These are phyloP conservation scores for Juglanconis sp. DNA, from an alignment of 2,329 filamentous ascomycete genomes.

Conservation along the genomic window DNA sequence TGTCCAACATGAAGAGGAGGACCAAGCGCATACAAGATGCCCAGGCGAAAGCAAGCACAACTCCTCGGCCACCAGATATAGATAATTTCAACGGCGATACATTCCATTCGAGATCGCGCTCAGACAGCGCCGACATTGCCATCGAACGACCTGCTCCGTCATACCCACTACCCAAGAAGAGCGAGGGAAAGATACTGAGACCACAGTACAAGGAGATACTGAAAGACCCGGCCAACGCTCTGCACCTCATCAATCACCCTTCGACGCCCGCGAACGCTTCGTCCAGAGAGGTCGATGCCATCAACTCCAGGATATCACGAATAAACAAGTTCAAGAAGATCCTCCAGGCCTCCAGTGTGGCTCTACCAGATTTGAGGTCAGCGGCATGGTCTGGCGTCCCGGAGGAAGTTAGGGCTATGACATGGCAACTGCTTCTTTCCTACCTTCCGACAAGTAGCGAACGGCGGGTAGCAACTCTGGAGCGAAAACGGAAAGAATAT, in stretches of 20 bases:
- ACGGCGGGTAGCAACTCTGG: slow-evolving; percentile 80
- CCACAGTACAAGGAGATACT: slow-evolving; percentile 98
- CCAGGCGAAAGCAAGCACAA: slow-evolving; percentile 31
- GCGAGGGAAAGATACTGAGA: slow-evolving; percentile 89
- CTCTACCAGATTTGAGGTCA: slow-evolving; percentile 76
- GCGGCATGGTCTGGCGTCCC: slow-evolving; percentile 93
- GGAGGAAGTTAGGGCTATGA: slow-evolving; percentile 93
- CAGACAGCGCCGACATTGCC: slow-evolving; percentile 90
- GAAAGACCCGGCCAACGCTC: slow-evolving; percentile 81
- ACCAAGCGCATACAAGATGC: slow-evolving; percentile 49
- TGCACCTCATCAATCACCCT: slow-evolving; percentile 91
- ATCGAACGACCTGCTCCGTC: slow-evolving; percentile 79
- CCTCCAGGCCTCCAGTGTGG: slow-evolving; percentile 86
- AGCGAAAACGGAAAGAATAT: slow-evolving; percentile 95
- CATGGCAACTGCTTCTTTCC: slow-evolving; percentile 94
- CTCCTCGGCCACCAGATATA: slow-evolving; percentile 17
- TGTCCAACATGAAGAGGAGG: slow-evolving; percentile 85
- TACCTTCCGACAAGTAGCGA: slow-evolving; percentile 98
- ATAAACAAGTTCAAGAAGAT: slow-evolving; percentile 99
- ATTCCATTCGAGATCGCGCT: slow-evolving; percentile 46
- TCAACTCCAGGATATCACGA: slow-evolving; percentile 82
- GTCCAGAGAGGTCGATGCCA: slow-evolving; percentile 79
- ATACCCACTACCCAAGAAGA: slow-evolving; percentile 86
- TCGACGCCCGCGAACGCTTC: slow-evolving; percentile 69
- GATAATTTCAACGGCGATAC: slow-evolving; percentile 1